Evolutionary conservation across 148 eudicot genomes (phyloP), one percentile per base, ranked within the genome.

Genomic region (Pouteria glomerata): DNA sequence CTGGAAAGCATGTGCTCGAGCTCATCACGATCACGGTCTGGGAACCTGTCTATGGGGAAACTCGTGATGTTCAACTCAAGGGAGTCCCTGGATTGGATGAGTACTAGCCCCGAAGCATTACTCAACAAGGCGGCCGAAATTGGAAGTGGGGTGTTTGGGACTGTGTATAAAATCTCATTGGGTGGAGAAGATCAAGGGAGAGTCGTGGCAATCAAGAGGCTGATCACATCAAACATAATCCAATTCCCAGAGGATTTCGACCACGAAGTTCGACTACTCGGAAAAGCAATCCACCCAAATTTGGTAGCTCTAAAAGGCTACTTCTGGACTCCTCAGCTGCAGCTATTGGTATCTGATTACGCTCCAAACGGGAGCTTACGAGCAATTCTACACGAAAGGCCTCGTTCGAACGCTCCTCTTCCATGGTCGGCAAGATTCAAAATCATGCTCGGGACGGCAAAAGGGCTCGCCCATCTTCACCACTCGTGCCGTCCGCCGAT

Each of bases 261-360:
- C 47, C 80, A 91, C 23, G 99, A 88, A 72, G 87, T 89, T 16
- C 75, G 96, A 52, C 58, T 84, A 26, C 76, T 96, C 4, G 99
- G 88, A 11, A 90, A 88, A 79, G 96, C 89, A 16, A 87, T 78
- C 70, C 93, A 96, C 78, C 82, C 83, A 35, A 88, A 90, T 78
- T 47, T 96, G 70, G 77, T 85, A 41, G 37, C 88, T 10, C 76
- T 96, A 8, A 85, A 78, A 82, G 99, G 99, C 58, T 96, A 90
- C 81, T 90, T 86, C 58, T 96, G 97, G 97, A 92, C 96, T 70
- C 97, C 96, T 70, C 86, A 90, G 8, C 21, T 88, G 53, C 94
- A 96, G 68, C 89, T 96, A 19, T 69, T 96, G 64, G 90, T 96
- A 24, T 86, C 99, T 1, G 97, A 96, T 50, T 88, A 61, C 64